Conservation (phyloP, 2,329 filamentous ascomycete genomes). For the Aspergillus brasiliensis region DNA sequence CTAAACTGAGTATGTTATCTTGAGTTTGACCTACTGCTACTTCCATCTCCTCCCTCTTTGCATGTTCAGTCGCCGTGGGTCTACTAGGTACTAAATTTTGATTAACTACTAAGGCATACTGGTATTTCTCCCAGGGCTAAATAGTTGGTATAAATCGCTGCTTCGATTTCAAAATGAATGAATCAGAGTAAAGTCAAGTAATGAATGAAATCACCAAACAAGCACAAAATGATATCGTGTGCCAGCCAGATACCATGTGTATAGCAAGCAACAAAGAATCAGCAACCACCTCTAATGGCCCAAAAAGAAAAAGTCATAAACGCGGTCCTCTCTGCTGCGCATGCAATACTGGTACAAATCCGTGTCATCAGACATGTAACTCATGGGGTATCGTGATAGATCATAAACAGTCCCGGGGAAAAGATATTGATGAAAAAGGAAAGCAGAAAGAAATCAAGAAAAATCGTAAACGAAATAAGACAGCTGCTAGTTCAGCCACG, state of each 20-base stretch:
- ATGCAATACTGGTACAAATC: conserved; percentile 3
- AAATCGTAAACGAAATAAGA: not conserved
- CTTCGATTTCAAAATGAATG: too few species aligned
- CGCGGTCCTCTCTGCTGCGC: not conserved
- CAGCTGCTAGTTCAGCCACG: conserved; percentile 17
- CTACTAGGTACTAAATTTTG: too few species aligned
- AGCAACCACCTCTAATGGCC: not conserved
- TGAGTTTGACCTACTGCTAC: too few species aligned
- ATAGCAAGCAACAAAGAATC: conserved; percentile 3
- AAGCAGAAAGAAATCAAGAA: not conserved
- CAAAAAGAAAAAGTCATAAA: not conserved
- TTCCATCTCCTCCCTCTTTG: too few species aligned
- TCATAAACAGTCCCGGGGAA: conserved; percentile 9
- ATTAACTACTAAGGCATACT: too few species aligned
- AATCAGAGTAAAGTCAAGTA: not conserved
- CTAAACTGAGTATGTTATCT: too few species aligned
- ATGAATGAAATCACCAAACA: not conserved
- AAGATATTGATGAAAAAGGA: not conserved
- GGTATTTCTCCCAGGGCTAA: too few species aligned
- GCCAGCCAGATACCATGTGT: conserved; percentile 12
- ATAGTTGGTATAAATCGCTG: too few species aligned
- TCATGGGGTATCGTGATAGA: conserved; percentile 23
- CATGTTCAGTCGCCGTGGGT: too few species aligned
- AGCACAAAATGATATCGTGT: conserved; percentile 18
- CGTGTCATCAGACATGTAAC: conserved; percentile 12